phyloP scores from a whole-genome alignment of 1,284 basidiomycete genomes.

The Apiotrichum gamsii region DNA sequence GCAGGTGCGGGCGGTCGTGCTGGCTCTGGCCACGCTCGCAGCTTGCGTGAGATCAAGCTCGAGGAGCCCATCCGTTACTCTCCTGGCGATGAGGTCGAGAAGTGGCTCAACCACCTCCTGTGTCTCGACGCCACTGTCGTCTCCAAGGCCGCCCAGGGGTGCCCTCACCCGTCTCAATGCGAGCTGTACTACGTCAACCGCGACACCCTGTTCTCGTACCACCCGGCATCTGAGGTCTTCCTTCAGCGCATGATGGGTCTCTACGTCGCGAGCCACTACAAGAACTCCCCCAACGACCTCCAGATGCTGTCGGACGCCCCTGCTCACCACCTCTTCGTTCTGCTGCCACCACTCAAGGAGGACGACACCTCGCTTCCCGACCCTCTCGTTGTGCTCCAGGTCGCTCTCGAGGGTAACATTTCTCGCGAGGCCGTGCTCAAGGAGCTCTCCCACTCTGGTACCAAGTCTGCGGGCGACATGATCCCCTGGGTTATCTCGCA shows the following conservation, averaged over 20 bases:
- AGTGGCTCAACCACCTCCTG: constrained; percentile 85
- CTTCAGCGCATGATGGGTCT: constrained; percentile 97
- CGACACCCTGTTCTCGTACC: constrained; percentile 95
- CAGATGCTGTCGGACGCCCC: constrained; percentile 96
- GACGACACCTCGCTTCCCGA: constrained; percentile 81
- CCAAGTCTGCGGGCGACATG: constrained; percentile 73
- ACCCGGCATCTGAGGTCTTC: constrained; percentile 94
- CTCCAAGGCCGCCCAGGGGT: constrained; percentile 62
- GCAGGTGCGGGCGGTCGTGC: constrained; percentile 38
- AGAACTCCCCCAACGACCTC: constrained; percentile 97
- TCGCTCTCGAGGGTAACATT: constrained; percentile 93
- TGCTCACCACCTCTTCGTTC: constrained; percentile 92
- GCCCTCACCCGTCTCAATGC: constrained; percentile 88
- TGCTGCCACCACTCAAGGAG: constrained; percentile 82
- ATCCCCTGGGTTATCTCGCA: constrained; percentile 96
- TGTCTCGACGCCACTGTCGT: constrained; percentile 88
- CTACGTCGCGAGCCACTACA: constrained; percentile 96
- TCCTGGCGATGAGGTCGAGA: constrained; percentile 81
- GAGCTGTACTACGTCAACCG: constrained; percentile 93
- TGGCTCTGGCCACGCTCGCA: constrained; percentile 55
- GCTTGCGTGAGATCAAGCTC: constrained; percentile 88
- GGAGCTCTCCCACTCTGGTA: constrained; percentile 57
- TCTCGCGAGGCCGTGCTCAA: constrained; percentile 81
- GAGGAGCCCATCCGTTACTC: constrained; percentile 92
- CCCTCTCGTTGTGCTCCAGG: constrained; percentile 90